These are phyloP conservation scores for Strobilomyces echinocephalus DNA, from an alignment of 768 basidiomycete genomes.

Conservation along the genomic window DNA sequence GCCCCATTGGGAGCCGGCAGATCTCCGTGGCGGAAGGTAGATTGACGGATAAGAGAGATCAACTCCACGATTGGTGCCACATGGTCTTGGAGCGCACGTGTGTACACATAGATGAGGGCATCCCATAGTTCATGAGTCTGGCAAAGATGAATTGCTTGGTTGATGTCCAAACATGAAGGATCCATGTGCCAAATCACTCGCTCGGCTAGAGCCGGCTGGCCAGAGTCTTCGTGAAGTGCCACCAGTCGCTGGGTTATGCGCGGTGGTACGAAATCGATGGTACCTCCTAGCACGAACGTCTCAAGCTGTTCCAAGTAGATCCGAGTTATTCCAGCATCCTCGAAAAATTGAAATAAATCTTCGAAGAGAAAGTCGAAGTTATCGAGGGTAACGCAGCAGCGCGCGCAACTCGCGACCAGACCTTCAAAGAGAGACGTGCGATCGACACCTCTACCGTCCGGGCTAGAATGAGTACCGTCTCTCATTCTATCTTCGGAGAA, in stretches of 20 bases:
- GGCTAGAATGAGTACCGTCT: constrained; percentile 77
- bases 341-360: constrained; percentile 88
- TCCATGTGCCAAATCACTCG: constrained; percentile 95
- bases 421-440: constrained; percentile 85
- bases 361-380: constrained; percentile 89
- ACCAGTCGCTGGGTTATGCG: constrained; percentile 84
- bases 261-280: constrained; percentile 76
- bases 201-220: constrained; percentile 73
- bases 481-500: constrained; percentile 95
- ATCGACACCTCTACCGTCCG: constrained; percentile 88
- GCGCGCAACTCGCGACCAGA: constrained; percentile 71
- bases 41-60: constrained; percentile 64
- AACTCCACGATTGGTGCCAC: constrained; percentile 86
- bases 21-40: constrained; percentile 2
- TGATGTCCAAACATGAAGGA: constrained; percentile 84
- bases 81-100: constrained; percentile 80
- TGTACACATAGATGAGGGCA: constrained; percentile 92
- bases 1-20: constrained; percentile 4
- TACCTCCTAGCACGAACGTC: constrained; percentile 69
- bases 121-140: constrained; percentile 83
- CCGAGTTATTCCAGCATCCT: constrained; percentile 72
- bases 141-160: constrained; percentile 86
- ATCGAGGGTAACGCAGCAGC: constrained; percentile 73
- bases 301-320: constrained; percentile 85
- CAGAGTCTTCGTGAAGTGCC: constrained; percentile 66